phyloP scores from a whole-genome alignment of 164 flowering plant genomes.

The grape (Vitis vinifera) region ASM3070453v1 NC_081816.1:6472501-6473000 shows the following conservation, averaged over 20 bases:
- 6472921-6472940: conserved; percentile 31
- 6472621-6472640: not conserved
- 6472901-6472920: no score
- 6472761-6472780: conserved; percentile 30
- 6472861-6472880: no score
- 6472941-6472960: conserved; percentile 24
- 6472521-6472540: conserved; percentile 34
- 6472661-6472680: conserved; percentile 27
- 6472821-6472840: no score
- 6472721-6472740: conserved; percentile 67
- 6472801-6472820: no score
- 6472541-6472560: conserved; percentile 50
- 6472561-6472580: conserved; percentile 49
- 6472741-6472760: conserved; percentile 70
- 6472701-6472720: conserved; percentile 45
- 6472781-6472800: no score
- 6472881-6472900: no score
- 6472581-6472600: conserved; percentile 54
- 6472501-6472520: conserved; percentile 44
- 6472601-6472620: not conserved
- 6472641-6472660: no score
- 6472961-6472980: conserved; percentile 17
- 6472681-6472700: conserved; percentile 68
- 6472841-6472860: no score
- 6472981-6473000: conserved; percentile 26